Evolutionary conservation across 2,329 filamentous ascomycete species (phyloP), one percentile per base, ranked within the genome.

Genomic region (Tolypocladium album): DNA sequence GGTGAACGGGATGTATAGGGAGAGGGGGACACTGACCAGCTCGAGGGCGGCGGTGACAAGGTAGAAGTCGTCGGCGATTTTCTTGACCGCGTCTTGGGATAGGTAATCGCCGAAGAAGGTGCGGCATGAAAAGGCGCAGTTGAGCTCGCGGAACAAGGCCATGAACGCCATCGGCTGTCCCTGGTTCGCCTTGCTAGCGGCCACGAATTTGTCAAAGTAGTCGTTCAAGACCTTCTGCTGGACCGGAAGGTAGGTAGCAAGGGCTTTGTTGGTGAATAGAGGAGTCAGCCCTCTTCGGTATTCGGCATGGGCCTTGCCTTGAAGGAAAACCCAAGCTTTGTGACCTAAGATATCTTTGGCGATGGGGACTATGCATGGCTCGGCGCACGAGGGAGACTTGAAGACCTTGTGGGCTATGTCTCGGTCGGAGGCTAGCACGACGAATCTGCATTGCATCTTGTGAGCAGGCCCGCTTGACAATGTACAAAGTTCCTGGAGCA

Each of bases 101-200:
- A 91, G 90, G 76, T 92, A 92, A 74, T 90, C 82, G 31, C 89
- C 89, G 55, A 91, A 88, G 68, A 92, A 92, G 11, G 89, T 92
- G 56, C 88, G 83, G 75, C 88, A 90, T 9, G 88, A 90, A 2
- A 92, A 75, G 4, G 89, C 89, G 68, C 87, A 90, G 78, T 90
- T 90, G 69, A 92, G 82, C 72, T 92, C 88, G 64, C 89, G 84
- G 73, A 92, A 90, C 43, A 82, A 75, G 22, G 79, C 76, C 86
- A 92, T 91, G 78, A 88, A 92, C 0, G 82, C 79, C 57, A 80
- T 77, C 0, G 87, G 84, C 67, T 82, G 78, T 60, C 82, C 81
- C 22, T 79, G 73, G 58, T 81, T 80, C 0, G 60, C 68, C 20
- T 70, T 57, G 59, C 85, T 89, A 58, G 84, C 80, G 31, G 83